These are phyloP conservation scores for Capsicum chinense DNA, from an alignment of 257 asterid genomes.

Conservation along the genomic window DNA sequence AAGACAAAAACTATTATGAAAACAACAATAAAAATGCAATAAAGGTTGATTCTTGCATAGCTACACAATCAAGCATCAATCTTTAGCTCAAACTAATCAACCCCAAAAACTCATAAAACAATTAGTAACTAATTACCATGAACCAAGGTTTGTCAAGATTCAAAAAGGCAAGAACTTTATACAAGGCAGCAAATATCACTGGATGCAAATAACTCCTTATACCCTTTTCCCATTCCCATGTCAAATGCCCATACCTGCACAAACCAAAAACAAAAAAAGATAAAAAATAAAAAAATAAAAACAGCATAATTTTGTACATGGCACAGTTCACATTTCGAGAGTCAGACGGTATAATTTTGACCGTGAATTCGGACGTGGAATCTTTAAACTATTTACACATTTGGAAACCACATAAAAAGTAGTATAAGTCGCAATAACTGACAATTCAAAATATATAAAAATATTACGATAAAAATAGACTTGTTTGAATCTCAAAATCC, in stretches of 20 bases:
- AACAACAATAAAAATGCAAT: neutral
- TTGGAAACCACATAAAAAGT: too few species aligned
- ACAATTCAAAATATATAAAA: neutral
- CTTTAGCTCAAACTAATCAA: neutral
- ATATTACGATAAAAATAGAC: too few species aligned
- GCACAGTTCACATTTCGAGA: too few species aligned
- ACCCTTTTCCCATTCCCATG: conserved; percentile 88
- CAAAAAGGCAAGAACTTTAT: conserved; percentile 71
- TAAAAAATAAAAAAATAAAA: neutral
- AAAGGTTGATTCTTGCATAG: neutral
- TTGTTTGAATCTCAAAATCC: too few species aligned
- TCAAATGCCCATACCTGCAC: conserved; percentile 82
- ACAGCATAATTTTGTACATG: too few species aligned
- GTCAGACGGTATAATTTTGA: too few species aligned
- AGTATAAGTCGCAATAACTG: too few species aligned
- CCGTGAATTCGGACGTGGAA: too few species aligned
- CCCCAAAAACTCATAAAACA: neutral
- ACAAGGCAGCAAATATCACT: conserved; percentile 72
- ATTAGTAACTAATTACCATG: conserved; percentile 61
- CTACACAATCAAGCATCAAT: neutral
- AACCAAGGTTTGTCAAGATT: conserved; percentile 78
- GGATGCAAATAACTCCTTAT: conserved; percentile 95
- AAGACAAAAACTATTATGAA: too few species aligned
- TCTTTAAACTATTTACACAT: too few species aligned
- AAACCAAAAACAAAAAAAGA: too few species aligned